phyloP scores from a whole-genome alignment of 2,329 filamentous ascomycete genomes.

The Colletotrichum karsti region DNA sequence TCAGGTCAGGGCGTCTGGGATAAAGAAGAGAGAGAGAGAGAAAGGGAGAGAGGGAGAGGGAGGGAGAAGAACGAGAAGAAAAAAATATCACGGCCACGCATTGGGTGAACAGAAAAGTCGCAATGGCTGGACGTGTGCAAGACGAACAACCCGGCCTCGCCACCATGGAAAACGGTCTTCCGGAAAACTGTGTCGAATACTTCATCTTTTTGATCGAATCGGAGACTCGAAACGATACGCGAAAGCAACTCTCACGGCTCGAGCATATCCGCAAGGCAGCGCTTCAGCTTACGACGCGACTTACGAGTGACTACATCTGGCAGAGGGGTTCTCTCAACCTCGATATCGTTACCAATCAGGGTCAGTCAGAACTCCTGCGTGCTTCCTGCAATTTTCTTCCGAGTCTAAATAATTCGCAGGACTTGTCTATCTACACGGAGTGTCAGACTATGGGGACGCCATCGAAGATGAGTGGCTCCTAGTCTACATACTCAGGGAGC shows the following conservation, averaged over 20 bases:
- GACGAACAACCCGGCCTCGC: neutral
- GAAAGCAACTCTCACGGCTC: conserved; percentile 71
- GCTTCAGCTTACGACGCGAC: conserved; percentile 64
- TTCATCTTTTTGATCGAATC: conserved; percentile 74
- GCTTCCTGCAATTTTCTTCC: no score
- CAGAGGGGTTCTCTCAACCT: conserved; percentile 86
- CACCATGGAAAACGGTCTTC: conserved; percentile 52
- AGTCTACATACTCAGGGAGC: conserved; percentile 85
- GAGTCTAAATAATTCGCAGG: conserved; percentile 42
- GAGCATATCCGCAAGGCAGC: conserved; percentile 77
- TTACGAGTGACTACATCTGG: conserved; percentile 93
- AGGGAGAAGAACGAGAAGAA: no score
- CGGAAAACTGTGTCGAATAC: conserved; percentile 90
- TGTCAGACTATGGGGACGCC: conserved; percentile 90
- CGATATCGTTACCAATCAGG: conserved; percentile 66
- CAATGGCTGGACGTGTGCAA: neutral
- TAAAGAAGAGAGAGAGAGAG: no score
- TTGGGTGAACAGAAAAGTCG: neutral
- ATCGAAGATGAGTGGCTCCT: conserved; percentile 98
- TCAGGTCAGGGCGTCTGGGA: no score
- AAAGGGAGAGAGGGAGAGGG: no score
- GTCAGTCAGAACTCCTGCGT: conserved; percentile 45
- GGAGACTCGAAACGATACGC: conserved; percentile 55
- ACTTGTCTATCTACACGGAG: conserved; percentile 74
- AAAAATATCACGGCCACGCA: no score